Evolutionary conservation across 2,329 filamentous ascomycete species (phyloP).

Genomic region (Apiospora kogelbergensis): DNA sequence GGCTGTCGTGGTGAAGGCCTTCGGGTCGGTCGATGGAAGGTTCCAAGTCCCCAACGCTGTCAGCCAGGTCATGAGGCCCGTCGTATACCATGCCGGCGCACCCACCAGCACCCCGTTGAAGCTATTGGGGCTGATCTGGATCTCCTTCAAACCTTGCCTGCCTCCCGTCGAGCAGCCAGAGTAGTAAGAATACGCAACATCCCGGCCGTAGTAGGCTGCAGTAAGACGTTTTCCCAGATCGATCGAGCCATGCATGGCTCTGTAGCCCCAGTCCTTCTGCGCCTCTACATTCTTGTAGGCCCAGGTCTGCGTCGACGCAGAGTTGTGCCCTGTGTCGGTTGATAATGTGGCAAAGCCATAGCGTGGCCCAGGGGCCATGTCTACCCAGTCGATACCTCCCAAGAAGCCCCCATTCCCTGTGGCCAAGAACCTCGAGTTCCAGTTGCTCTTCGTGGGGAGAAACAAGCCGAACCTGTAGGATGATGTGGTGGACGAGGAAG

Average conservation of each 20-base stretch:
- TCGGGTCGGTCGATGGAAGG: conserved; percentile 41
- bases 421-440: conserved; percentile 37
- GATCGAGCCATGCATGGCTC: conserved; percentile 47
- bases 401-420: conserved; percentile 41
- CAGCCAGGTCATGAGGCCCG: conserved; percentile 43
- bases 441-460: conserved; percentile 30
- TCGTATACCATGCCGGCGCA: conserved; percentile 49
- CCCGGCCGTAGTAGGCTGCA: conserved; percentile 44
- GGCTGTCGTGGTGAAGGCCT: conserved; percentile 46
- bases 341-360: conserved; percentile 42
- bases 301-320: conserved; percentile 35
- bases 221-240: conserved; percentile 47
- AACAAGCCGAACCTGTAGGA: conserved; percentile 39
- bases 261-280: conserved; percentile 38
- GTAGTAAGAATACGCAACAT: conserved; percentile 50
- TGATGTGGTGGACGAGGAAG: conserved; percentile 31
- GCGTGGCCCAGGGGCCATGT: conserved; percentile 30
- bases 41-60: conserved; percentile 47
- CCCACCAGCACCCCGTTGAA: conserved; percentile 59
- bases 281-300: conserved; percentile 35
- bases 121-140: conserved; percentile 51
- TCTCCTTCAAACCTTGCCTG: conserved; percentile 54
- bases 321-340: conserved; percentile 45
- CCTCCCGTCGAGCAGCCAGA: conserved; percentile 61
- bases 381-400: conserved; percentile 35